Base-by-base conservation (phyloP, 2,329 filamentous ascomycete genomes). In the Cladophialophora immunda region DNA sequence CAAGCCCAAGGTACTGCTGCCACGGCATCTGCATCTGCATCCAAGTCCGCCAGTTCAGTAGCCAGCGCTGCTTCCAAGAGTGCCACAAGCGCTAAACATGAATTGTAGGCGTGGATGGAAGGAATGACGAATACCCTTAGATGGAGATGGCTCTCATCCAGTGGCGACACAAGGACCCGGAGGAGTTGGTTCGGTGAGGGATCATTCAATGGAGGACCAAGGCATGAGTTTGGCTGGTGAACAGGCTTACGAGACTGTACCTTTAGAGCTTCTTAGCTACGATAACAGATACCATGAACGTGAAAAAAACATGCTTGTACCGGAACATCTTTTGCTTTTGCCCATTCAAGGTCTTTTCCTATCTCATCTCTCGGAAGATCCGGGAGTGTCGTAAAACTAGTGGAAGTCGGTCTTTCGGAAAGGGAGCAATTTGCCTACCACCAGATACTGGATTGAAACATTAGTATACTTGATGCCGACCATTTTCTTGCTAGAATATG, bases 391-490 rank as follows among this genome's bases (percentile, higher is more conserved):
- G 6, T 38, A 27, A 15, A 2, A 41, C 41, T 62, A 71, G 56
- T 71, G 69, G 53, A 71, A 71, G 25, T 69, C 66, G 17, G 69
- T 87, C 82, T 13, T 86, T 85, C 68, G 87, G 87, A 56, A 73
- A 1, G 88, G 83, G 62, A 97, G 91, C 75, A 99, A 80, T 80
- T 88, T 91, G 22, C 95, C 95, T 15, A 99, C 93, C n/a, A 98
- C 88, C 27, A 97, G 82, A 79, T 99, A 99, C 85, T 74, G 45
- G 4, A 54, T 38, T 15, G 22, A 19, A 55, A 54, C 34, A 11
- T 11, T 22, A 38, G 56, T 56, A 19, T 61, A 50, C 53, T 17
- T 9, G 25, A 4, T 41, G 15, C 11, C 4, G 56, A 25, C 25
- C 58, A 52, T 6, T 52, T 15, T n/a, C 15, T 41, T 9, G n/a